Percentiles rank a stretch among this genome's conserved stretches.
phyloP scores from a whole-genome alignment of 371 early-diverging fungal species.

The Chytridiales sp. region DNA sequence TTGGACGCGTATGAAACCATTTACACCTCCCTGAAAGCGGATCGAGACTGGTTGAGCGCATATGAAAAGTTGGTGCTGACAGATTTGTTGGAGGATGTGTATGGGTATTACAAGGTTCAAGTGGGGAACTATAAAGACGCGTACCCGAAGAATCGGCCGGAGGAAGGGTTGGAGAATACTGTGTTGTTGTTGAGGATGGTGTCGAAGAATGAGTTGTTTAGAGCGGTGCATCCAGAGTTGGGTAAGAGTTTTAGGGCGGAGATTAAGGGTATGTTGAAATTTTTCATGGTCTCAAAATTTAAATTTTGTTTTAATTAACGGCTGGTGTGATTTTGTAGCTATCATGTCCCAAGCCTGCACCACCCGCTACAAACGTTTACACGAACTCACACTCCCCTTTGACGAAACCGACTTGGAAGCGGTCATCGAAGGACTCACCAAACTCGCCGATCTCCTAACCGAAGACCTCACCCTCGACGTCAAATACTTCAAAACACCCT shows the following conservation, averaged over 20 bases:
- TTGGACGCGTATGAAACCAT: slow-evolving; percentile 40
- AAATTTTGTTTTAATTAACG: not conserved
- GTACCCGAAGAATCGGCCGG: slow-evolving; percentile 48
- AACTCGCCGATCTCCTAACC: slow-evolving; percentile 39
- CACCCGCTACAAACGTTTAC: slow-evolving; percentile 36
- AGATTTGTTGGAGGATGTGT: slow-evolving; percentile 43
- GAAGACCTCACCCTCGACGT: slow-evolving; percentile 45
- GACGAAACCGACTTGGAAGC: slow-evolving; percentile 42
- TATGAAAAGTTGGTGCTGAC: slow-evolving; percentile 31
- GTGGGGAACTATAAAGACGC: slow-evolving; percentile 46
- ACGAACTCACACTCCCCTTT: slow-evolving; percentile 39
- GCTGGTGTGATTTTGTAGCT: not conserved
- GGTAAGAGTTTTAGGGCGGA: slow-evolving; percentile 43
- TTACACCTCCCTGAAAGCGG: slow-evolving; percentile 31
- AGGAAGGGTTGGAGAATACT: slow-evolving; percentile 41
- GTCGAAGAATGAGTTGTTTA: slow-evolving; percentile 36
- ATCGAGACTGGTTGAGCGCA: slow-evolving; percentile 14
- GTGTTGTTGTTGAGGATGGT: slow-evolving; percentile 49
- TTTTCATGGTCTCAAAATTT: slow-evolving; percentile 3
- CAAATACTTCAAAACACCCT: slow-evolving; percentile 41
- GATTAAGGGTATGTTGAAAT: slow-evolving; percentile 20
- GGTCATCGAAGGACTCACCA: slow-evolving; percentile 39
- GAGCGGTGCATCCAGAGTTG: slow-evolving; percentile 37
- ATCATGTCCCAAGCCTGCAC: slow-evolving; percentile 35
- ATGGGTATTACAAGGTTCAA: slow-evolving; percentile 38